A percentile compares a stretch with the other conserved stretches of the same genome.
Conservation (phyloP, 2,329 filamentous ascomycete genomes). For the Phaeosphaeriaceae sp. region DNA sequence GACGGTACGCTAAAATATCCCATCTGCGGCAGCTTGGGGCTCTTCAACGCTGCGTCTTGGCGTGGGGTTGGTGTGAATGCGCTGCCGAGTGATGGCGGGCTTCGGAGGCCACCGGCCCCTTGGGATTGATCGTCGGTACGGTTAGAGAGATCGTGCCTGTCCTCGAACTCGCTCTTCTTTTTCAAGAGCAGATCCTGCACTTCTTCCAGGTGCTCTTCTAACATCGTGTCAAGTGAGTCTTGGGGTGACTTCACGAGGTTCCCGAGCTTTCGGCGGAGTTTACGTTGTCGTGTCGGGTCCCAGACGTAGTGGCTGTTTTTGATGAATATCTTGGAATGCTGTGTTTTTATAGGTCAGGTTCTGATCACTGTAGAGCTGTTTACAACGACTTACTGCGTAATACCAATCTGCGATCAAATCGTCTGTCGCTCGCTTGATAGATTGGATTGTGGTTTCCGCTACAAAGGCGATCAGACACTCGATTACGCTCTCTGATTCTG, state of each 20-base stretch:
- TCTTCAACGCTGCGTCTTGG: constrained; percentile 22
- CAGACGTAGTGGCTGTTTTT: constrained; percentile 77
- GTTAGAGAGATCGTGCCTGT: constrained; percentile 24
- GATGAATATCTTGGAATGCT: constrained; percentile 80
- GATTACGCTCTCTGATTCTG: constrained; percentile 61
- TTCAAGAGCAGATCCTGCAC: constrained; percentile 56
- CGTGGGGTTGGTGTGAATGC: constrained; percentile 16
- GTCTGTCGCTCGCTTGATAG: constrained; percentile 68
- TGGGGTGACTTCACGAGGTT: constrained; percentile 56
- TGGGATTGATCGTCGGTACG: constrained; percentile 29
- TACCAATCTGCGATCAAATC: constrained; percentile 87
- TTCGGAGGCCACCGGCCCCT: constrained; percentile 25
- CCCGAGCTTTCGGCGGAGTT: constrained; percentile 65
- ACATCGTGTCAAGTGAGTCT: constrained; percentile 62
- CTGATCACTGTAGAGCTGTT: neutral
- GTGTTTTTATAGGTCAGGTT: constrained; percentile 2
- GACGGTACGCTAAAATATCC: constrained; percentile 35
- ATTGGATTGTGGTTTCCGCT: constrained; percentile 73
- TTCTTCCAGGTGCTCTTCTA: constrained; percentile 58
- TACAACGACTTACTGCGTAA: constrained; percentile 59
- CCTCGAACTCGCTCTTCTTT: constrained; percentile 50
- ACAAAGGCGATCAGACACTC: constrained; percentile 82
- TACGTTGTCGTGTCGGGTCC: constrained; percentile 64
- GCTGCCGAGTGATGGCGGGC: constrained; percentile 25
- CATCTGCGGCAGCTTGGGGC: constrained; percentile 33